Evolutionary conservation across 495 filamentous ascomycete species (phyloP).

Genomic region (Hyaloscypha finlandica): DNA sequence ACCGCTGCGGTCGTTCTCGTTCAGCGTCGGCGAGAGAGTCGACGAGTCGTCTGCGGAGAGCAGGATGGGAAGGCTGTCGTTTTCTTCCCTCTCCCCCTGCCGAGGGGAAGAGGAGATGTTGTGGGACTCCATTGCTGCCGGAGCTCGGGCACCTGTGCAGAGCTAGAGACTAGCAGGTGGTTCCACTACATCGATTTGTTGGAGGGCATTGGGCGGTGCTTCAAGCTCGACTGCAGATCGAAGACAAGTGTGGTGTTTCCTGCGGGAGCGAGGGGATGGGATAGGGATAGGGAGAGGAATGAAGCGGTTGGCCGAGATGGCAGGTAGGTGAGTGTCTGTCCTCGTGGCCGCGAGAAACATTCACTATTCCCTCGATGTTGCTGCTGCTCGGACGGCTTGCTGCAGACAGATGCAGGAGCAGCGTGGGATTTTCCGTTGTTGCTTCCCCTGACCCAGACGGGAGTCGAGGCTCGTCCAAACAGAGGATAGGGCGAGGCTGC

Average conservation of each 20-base stretch:
- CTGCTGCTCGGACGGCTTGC: not conserved
- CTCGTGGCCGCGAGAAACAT: not conserved
- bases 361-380: not conserved
- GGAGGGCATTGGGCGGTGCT: conserved; percentile 14
- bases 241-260: not conserved
- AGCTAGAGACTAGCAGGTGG: conserved; percentile 1
- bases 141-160: conserved; percentile 5
- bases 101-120: conserved; percentile 13
- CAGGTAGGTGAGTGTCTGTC: not conserved
- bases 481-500: conserved; percentile 18
- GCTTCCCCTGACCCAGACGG: not conserved
- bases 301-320: not conserved
- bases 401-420: conserved; percentile 2
- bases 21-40: not conserved
- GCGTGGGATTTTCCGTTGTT: conserved; percentile 2
- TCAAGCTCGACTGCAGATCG: not conserved
- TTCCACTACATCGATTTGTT: conserved; percentile 22
- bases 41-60: conserved; percentile 12
- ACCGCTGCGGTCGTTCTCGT: not conserved
- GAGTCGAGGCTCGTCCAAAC: not conserved
- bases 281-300: not conserved
- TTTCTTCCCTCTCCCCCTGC: not conserved
- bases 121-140: conserved; percentile 6
- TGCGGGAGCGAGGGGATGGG: conserved; percentile 10
- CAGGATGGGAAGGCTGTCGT: conserved; percentile 16